A percentile compares a stretch with the other conserved stretches of the same genome.
phyloP scores from a whole-genome alignment of 1,284 basidiomycete genomes.

The Mycocalia duriaeana region DNA sequence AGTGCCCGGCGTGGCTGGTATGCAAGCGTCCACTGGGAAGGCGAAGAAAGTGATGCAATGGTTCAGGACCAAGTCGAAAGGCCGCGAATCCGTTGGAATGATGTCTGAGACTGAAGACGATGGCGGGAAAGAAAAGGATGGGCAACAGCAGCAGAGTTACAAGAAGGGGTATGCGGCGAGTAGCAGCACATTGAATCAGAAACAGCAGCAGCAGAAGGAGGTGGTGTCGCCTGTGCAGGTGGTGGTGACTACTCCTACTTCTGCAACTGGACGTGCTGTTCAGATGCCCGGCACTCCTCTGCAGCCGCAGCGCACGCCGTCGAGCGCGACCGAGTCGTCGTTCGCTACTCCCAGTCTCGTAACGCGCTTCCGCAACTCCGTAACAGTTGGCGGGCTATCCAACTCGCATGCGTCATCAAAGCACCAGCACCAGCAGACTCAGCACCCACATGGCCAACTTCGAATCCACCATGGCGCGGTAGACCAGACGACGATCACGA shows the following conservation, averaged over 20 bases:
- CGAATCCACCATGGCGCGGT: constrained; percentile 90
- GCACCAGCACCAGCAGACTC: constrained; percentile 5
- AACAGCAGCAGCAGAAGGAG: constrained; percentile 6
- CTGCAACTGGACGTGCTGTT: constrained; percentile 3
- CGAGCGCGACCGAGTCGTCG: constrained; percentile 35
- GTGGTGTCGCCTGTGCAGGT: constrained; percentile 27
- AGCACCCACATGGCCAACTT: constrained; percentile 43
- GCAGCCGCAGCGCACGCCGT: constrained; percentile 40
- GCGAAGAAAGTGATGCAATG: constrained; percentile 78
- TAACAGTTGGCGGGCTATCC: constrained; percentile 33
- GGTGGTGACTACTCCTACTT: constrained; percentile 28
- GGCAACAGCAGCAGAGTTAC: constrained; percentile 12
- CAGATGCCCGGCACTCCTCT: constrained; percentile 9
- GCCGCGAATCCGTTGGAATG: constrained; percentile 35
- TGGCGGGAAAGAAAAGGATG: constrained; percentile 15
- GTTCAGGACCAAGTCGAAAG: constrained; percentile 71
- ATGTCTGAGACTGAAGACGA: constrained; percentile 21
- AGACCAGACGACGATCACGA: constrained; percentile 89
- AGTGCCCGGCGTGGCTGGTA: constrained; percentile 22
- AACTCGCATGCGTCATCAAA: constrained; percentile 7
- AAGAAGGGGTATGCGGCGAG: constrained; percentile 23
- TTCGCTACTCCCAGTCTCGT: constrained; percentile 39
- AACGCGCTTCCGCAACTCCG: constrained; percentile 43
- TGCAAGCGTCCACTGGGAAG: constrained; percentile 68
- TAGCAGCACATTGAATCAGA: constrained; percentile 31